Conservation (phyloP, 495 filamentous ascomycete genomes). For the Astrocystis sublimbata region DNA sequence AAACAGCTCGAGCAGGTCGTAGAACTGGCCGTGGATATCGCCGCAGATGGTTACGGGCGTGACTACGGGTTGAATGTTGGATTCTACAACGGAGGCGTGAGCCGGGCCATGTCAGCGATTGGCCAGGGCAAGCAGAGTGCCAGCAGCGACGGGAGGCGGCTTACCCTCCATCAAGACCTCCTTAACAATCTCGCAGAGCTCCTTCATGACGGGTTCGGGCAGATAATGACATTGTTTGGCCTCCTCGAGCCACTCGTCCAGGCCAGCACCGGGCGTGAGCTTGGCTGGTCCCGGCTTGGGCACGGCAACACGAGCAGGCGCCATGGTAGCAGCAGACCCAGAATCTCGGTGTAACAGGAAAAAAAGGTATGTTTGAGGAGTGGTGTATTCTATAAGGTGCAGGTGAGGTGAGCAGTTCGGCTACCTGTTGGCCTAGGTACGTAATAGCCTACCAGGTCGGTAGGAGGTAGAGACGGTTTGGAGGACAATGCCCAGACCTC, state of each 20-base stretch:
- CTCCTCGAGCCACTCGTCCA: constrained; percentile 95
- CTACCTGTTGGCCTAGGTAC: too few relatives aligned
- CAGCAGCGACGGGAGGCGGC: neutral
- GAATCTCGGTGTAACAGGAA: neutral
- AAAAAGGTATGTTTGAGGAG: neutral
- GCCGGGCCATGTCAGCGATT: neutral
- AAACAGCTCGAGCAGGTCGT: constrained; percentile 96
- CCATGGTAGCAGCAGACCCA: constrained; percentile 47
- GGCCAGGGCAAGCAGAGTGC: neutral
- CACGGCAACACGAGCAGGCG: constrained; percentile 41
- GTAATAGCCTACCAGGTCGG: neutral
- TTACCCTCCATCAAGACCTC: constrained; percentile 95
- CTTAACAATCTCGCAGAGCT: constrained; percentile 97
- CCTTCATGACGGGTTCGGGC: constrained; percentile 94
- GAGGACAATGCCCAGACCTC: constrained; percentile 6
- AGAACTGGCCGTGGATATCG: constrained; percentile 99
- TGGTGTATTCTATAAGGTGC: too few relatives aligned
- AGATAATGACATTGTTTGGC: constrained; percentile 97
- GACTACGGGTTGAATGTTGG: constrained; percentile 93
- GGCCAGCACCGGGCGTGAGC: constrained; percentile 74
- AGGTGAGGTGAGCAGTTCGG: neutral
- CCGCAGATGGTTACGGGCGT: constrained; percentile 98
- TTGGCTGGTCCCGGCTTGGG: constrained; percentile 90
- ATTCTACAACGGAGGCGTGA: constrained; percentile 67
- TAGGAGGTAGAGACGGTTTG: too few relatives aligned